These are phyloP conservation scores for Cystobasidium pallidum DNA, from an alignment of 1,284 basidiomycete species.

Conservation along the genomic window DNA sequence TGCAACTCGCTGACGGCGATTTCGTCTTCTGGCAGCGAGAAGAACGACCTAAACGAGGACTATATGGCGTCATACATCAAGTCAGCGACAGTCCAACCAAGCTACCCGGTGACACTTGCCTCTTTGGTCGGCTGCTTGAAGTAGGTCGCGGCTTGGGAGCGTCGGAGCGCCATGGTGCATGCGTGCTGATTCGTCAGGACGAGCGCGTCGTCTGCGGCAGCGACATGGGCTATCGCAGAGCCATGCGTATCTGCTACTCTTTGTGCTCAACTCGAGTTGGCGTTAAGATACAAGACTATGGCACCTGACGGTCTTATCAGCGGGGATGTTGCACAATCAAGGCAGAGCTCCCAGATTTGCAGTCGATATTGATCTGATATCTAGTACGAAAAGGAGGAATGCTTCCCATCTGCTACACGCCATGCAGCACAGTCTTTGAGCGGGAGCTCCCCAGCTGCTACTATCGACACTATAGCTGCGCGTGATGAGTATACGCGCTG, in stretches of 20 bases:
- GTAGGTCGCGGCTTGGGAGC: conserved; percentile 46
- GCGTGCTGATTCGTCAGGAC: not conserved
- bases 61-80: conserved; percentile 18
- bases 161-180: conserved; percentile 37
- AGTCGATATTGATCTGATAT: too few relatives aligned
- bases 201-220: not conserved
- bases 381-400: too few relatives aligned
- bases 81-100: conserved; percentile 2
- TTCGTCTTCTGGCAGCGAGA: conserved; percentile 51
- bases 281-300: not conserved
- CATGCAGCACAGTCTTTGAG: too few relatives aligned
- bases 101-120: conserved; percentile 37
- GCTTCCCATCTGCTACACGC: too few relatives aligned
- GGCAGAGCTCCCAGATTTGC: too few relatives aligned
- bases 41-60: conserved; percentile 50
- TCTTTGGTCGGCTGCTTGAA: conserved; percentile 50
- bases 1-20: conserved; percentile 68
- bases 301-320: too few relatives aligned
- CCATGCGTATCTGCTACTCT: not conserved
- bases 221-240: not conserved
- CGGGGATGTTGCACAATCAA: too few relatives aligned
- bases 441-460: too few relatives aligned
- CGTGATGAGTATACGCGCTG: not conserved
- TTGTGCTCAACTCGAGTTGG: not conserved
- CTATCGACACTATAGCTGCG: not conserved